phyloP scores from a whole-genome alignment of 306 rosid genomes.

The Gillenia trifoliata region DNA sequence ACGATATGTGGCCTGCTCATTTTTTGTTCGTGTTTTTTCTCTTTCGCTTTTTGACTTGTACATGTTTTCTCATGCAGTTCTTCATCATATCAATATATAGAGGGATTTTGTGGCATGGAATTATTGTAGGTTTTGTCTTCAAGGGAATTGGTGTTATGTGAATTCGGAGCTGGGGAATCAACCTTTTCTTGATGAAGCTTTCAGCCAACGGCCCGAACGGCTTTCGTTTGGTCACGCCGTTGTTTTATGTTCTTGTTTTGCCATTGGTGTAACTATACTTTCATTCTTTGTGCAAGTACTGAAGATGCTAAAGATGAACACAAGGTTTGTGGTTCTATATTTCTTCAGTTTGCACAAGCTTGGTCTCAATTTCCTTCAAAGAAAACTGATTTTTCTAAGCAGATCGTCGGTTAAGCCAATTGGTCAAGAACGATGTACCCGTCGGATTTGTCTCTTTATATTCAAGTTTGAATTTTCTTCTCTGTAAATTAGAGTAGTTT shows the following conservation, averaged over 20 bases:
- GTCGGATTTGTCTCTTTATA: too few species aligned
- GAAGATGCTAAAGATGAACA: too few species aligned
- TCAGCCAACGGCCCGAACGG: neutral
- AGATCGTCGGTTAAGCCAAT: too few species aligned
- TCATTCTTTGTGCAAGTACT: too few species aligned
- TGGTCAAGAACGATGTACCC: too few species aligned
- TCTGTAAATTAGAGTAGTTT: too few species aligned
- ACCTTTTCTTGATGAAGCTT: neutral
- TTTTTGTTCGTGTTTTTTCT: neutral
- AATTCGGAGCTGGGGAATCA: neutral
- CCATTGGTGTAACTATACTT: neutral
- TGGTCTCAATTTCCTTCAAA: neutral
- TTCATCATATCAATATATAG: neutral
- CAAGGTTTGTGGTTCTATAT: too few species aligned
- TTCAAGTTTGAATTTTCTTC: too few species aligned
- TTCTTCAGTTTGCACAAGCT: too few species aligned
- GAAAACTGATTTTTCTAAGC: neutral
- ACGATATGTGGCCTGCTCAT: slow-evolving; percentile 45
- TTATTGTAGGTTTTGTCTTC: neutral
- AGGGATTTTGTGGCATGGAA: neutral
- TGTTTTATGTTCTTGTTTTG: neutral
- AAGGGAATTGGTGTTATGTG: neutral
- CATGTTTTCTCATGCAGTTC: neutral
- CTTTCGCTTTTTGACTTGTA: neutral
- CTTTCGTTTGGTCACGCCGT: too few species aligned